Percentiles rank a stretch among this genome's conserved stretches.
Evolutionary conservation across 2,329 filamentous ascomycete species (phyloP).

Genomic region (Fusarium cicatricum): DNA sequence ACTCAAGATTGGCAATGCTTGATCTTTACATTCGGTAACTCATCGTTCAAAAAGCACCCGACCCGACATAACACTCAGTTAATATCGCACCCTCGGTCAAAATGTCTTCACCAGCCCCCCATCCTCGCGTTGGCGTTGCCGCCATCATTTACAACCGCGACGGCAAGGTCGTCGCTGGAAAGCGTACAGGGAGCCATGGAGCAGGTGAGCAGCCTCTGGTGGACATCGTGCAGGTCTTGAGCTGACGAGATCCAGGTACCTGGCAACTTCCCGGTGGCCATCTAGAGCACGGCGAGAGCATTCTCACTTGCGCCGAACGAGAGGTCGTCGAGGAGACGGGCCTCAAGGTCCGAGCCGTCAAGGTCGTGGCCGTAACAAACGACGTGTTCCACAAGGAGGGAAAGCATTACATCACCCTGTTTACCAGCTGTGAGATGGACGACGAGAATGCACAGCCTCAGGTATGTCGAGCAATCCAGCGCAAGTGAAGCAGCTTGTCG

Average conservation of each 20-base stretch:
- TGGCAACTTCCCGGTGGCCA: constrained; percentile 79
- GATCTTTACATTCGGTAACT: neutral
- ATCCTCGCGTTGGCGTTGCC: constrained; percentile 58
- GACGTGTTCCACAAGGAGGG: constrained; percentile 65
- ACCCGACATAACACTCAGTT: too few species aligned
- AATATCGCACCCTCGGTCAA: too few species aligned
- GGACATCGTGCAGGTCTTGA: neutral
- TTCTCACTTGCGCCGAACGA: constrained; percentile 68
- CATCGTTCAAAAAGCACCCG: neutral
- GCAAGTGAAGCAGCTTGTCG: neutral
- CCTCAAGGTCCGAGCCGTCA: constrained; percentile 60
- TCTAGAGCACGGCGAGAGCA: constrained; percentile 73
- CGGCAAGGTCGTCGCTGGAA: constrained; percentile 57
- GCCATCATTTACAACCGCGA: constrained; percentile 54
- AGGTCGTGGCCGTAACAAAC: constrained; percentile 70
- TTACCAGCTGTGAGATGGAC: constrained; percentile 63
- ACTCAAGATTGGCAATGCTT: neutral
- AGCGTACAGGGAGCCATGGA: constrained; percentile 59
- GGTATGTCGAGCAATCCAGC: constrained; percentile 55
- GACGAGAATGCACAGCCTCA: constrained; percentile 59
- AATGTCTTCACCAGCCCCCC: constrained; percentile 26
- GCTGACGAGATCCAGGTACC: constrained; percentile 54
- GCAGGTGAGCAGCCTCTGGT: constrained; percentile 47
- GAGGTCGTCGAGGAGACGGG: constrained; percentile 78
- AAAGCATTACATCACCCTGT: constrained; percentile 81